Conservation (phyloP, 1,139 yeast species). For the Geotrichum australiense region DNA sequence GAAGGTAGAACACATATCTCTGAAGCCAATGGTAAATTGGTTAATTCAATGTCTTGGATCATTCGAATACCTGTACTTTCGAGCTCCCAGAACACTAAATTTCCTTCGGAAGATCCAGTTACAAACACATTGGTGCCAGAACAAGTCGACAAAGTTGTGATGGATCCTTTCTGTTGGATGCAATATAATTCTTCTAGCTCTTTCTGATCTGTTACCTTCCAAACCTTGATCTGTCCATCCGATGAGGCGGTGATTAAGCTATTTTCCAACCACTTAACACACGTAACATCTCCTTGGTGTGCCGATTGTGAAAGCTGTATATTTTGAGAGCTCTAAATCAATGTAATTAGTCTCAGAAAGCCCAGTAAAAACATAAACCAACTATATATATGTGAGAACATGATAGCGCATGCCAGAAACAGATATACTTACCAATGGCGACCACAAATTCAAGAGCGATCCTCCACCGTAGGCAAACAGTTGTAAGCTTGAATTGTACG, state of each 20-base stretch:
- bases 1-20: constrained; percentile 31
- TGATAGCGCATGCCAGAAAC: constrained; percentile 34
- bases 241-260: constrained; percentile 56
- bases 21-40: constrained; percentile 60
- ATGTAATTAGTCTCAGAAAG: neutral
- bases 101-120: constrained; percentile 22
- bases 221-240: constrained; percentile 54
- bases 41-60: constrained; percentile 25
- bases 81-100: constrained; percentile 24
- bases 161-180: constrained; percentile 32
- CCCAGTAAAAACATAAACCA: neutral
- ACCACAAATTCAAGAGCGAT: constrained; percentile 67
- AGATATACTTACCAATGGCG: constrained; percentile 46
- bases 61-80: constrained; percentile 41
- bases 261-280: constrained; percentile 32
- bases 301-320: constrained; percentile 29
- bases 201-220: constrained; percentile 40
- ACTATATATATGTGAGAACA: neutral
- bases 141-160: constrained; percentile 40
- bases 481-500: constrained; percentile 39
- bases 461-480: constrained; percentile 74
- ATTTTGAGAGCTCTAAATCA: constrained; percentile 17
- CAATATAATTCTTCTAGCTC: constrained; percentile 20
- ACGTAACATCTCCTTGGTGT: constrained; percentile 30
- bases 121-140: constrained; percentile 21